These are phyloP conservation scores for Vitis amurensis DNA, from an alignment of 164 flowering plant species.

Conservation along the genomic window DNA sequence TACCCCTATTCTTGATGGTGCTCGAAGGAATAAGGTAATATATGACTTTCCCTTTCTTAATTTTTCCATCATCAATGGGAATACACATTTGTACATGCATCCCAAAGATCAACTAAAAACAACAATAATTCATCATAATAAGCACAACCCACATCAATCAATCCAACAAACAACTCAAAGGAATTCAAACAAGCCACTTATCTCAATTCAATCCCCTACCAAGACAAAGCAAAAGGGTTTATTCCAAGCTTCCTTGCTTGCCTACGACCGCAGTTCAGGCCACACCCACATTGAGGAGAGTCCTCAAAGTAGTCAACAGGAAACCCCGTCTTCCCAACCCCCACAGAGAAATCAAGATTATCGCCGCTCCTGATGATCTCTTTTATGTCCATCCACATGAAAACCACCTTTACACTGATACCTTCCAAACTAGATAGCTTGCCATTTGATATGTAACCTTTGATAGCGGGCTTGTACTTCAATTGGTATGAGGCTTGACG, in stretches of 20 bases:
- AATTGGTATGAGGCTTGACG: constrained; percentile 37
- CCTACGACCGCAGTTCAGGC: constrained; percentile 31
- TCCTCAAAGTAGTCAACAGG: constrained; percentile 35
- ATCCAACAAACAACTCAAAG: not conserved
- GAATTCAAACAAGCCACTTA: too few species aligned
- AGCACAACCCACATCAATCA: not conserved
- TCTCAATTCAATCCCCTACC: not conserved
- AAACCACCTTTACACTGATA: constrained; percentile 40
- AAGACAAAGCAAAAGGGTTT: constrained; percentile 28
- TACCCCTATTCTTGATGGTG: too few species aligned
- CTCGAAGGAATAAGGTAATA: too few species aligned
- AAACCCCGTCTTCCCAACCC: constrained; percentile 40
- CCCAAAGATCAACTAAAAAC: too few species aligned
- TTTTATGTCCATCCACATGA: constrained; percentile 44
- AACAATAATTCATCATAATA: not conserved
- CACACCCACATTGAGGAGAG: constrained; percentile 54
- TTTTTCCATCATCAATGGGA: too few species aligned
- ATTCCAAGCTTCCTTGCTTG: constrained; percentile 9
- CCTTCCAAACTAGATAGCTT: constrained; percentile 32
- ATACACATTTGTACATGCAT: too few species aligned
- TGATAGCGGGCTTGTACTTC: constrained; percentile 29
- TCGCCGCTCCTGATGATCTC: constrained; percentile 37
- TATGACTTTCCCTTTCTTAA: too few species aligned
- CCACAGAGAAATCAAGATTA: constrained; percentile 47
- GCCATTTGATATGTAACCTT: constrained; percentile 24